Percentiles rank a stretch among this genome's conserved stretches.
Evolutionary conservation across 2,329 filamentous ascomycete genomes (phyloP).

Genomic region (Rhynchosporium agropyri): DNA sequence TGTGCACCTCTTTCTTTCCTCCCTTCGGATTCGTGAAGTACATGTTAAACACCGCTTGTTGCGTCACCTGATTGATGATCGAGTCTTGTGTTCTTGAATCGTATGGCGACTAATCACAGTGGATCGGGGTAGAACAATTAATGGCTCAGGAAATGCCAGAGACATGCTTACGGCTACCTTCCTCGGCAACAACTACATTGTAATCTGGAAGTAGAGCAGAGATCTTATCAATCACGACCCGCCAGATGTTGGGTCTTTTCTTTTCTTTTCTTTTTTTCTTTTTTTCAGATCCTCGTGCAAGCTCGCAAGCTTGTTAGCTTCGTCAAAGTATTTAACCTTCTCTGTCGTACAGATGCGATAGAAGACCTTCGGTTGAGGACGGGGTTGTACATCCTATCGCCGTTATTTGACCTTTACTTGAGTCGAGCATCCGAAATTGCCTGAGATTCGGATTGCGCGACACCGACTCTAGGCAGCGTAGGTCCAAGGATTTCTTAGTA

Average conservation of each 20-base stretch:
- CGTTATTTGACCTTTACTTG: constrained; percentile 1
- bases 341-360: neutral
- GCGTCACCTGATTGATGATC: constrained; percentile 18
- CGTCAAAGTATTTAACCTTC: constrained; percentile 9
- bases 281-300: constrained; percentile 7
- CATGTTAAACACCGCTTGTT: constrained; percentile 17
- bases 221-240: constrained; percentile 5
- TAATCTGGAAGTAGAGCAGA: constrained; percentile 3
- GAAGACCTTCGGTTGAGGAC: neutral
- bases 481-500: constrained; percentile 14
- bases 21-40: constrained; percentile 13
- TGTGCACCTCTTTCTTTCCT: constrained; percentile 9
- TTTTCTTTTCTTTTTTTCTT: neutral
- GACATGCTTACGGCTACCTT: neutral
- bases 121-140: constrained; percentile 43
- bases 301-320: neutral
- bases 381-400: neutral
- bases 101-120: constrained; percentile 33
- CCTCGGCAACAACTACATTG: constrained; percentile 8
- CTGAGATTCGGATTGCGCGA: constrained; percentile 9
- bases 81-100: constrained; percentile 26
- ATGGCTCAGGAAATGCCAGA: constrained; percentile 48
- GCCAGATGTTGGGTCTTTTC: neutral
- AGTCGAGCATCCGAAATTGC: constrained; percentile 9
- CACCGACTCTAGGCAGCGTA: constrained; percentile 6